Percentiles rank a stretch among this genome's conserved stretches.
Evolutionary conservation across 768 basidiomycete species (phyloP).

Genomic region (Mycena alexandri): DNA sequence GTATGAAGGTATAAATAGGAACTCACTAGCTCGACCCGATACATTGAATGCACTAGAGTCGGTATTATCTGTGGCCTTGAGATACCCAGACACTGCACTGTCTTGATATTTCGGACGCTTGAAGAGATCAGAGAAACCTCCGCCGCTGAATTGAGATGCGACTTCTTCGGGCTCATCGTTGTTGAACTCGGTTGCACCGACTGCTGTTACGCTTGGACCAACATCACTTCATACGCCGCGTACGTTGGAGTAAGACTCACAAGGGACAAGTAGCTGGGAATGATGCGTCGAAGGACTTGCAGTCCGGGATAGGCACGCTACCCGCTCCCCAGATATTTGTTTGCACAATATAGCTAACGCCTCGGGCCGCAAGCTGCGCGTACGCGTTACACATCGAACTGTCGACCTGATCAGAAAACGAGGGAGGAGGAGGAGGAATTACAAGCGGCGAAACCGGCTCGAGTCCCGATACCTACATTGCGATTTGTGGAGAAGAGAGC

Average conservation of each 20-base stretch:
- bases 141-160: neutral
- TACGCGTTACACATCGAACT: conserved; percentile 15
- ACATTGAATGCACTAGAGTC: neutral
- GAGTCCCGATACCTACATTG: neutral
- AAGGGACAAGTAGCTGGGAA: conserved; percentile 16
- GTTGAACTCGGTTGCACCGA: conserved; percentile 11
- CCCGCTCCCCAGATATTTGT: neutral
- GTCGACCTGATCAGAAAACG: no score
- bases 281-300: neutral
- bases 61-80: neutral
- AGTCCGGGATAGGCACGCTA: neutral
- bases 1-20: neutral
- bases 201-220: neutral
- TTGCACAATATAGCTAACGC: neutral
- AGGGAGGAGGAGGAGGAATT: no score
- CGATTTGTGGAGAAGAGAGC: neutral
- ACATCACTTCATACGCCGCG: neutral
- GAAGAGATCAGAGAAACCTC: conserved; percentile 9
- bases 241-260: neutral
- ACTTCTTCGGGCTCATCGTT: neutral
- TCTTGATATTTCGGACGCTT: conserved; percentile 12
- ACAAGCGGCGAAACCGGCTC: neutral
- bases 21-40: conserved; percentile 11
- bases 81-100: neutral
- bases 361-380: neutral